These are phyloP conservation scores for Rhodotorula diobovata DNA, from an alignment of 768 basidiomycete genomes.

Conservation along the genomic window DNA sequence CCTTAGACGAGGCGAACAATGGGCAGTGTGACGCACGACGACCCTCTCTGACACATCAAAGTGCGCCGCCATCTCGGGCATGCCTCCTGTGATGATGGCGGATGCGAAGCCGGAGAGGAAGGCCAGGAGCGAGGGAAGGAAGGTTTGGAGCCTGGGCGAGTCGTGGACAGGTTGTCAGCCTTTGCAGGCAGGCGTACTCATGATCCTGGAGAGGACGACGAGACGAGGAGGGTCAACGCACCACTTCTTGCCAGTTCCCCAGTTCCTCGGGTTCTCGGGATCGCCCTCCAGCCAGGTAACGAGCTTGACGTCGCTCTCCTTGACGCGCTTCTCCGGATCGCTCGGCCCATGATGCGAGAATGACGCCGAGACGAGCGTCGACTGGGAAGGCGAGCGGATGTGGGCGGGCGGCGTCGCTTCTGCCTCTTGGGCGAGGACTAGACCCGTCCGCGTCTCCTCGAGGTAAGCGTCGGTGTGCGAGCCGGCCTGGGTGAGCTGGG, in stretches of 20 bases:
- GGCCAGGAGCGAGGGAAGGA: conserved; percentile 35
- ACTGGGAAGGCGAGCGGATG: background rate
- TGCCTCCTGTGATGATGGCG: conserved; percentile 43
- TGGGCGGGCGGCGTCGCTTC: background rate
- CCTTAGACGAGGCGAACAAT: too few relatives aligned
- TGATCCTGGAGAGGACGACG: too few relatives aligned
- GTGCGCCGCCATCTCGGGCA: conserved; percentile 37
- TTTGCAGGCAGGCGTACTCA: too few relatives aligned
- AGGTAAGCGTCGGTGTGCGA: conserved; percentile 26
- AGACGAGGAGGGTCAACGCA: too few relatives aligned
- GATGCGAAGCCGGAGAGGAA: conserved; percentile 43
- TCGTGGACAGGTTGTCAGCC: too few relatives aligned
- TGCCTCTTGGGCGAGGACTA: conserved; percentile 24
- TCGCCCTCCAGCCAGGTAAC: conserved; percentile 37
- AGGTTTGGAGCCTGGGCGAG: too few relatives aligned
- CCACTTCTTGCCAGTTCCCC: conserved; percentile 37
- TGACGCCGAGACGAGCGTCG: background rate
- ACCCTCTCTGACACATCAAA: conserved; percentile 40
- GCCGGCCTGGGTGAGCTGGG: conserved; percentile 20
- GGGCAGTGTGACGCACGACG: background rate
- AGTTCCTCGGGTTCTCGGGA: conserved; percentile 42
- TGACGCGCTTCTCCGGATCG: conserved; percentile 33
- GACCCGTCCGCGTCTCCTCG: conserved; percentile 2
- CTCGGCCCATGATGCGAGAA: background rate
- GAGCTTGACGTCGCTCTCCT: conserved; percentile 29